Conservation (phyloP, 2,329 filamentous ascomycete genomes). For the Epichloe baconii region DNA sequence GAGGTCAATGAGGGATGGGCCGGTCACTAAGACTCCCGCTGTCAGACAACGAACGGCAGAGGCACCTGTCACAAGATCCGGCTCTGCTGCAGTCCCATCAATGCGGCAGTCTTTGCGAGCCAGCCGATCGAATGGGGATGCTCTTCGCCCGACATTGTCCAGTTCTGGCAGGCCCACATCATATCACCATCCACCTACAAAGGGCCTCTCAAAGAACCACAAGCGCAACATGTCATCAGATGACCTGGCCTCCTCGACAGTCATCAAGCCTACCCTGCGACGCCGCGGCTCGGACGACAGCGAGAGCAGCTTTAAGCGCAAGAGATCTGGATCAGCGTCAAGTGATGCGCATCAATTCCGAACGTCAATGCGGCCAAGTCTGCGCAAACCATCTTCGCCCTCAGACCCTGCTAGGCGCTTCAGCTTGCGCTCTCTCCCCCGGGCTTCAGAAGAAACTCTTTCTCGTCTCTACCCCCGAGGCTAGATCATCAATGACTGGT, state of each 20-base stretch:
- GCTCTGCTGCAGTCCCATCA: conserved; percentile 1
- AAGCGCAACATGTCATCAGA: conserved; percentile 16
- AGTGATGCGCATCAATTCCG: conserved; percentile 50
- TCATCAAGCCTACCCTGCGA: conserved; percentile 24
- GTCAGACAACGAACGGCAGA: background rate
- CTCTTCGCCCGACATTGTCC: conserved; percentile 3
- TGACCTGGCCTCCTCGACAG: conserved; percentile 8
- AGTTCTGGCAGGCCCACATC: conserved; percentile 16
- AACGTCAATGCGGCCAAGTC: conserved; percentile 51
- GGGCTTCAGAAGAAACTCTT: conserved; percentile 31
- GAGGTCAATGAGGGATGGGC: conserved; percentile 18
- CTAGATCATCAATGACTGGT: conserved; percentile 11
- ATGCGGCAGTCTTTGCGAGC: conserved; percentile 14
- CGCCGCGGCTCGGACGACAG: conserved; percentile 52
- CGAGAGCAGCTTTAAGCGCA: conserved; percentile 71
- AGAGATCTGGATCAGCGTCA: conserved; percentile 28
- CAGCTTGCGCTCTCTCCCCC: conserved; percentile 62
- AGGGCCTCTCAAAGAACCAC: conserved; percentile 9
- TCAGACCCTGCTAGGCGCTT: conserved; percentile 42
- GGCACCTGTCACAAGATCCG: background rate
- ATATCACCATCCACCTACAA: conserved; percentile 14
- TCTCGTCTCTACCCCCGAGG: conserved; percentile 25
- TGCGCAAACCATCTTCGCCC: conserved; percentile 11
- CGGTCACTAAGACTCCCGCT: background rate
- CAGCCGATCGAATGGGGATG: conserved; percentile 6